Percentiles rank a stretch among this genome's conserved stretches.
phyloP scores from a whole-genome alignment of 805 yeast genomes.

The Candida chilensis region DNA sequence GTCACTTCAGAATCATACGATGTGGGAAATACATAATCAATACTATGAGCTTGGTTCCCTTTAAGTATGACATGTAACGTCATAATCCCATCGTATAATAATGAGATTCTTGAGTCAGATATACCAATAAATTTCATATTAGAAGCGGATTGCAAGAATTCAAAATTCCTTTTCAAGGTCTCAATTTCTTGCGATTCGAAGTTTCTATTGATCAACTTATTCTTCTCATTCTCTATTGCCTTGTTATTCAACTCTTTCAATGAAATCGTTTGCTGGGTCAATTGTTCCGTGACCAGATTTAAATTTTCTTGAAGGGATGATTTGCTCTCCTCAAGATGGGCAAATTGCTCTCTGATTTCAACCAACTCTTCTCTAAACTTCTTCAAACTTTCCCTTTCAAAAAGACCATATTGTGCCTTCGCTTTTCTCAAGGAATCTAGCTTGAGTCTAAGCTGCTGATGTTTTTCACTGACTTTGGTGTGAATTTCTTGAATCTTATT shows the following conservation, averaged over 20 bases:
- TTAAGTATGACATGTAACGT: background rate
- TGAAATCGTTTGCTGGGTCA: constrained; percentile 6
- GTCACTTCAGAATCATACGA: background rate
- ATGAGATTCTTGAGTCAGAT: constrained; percentile 5
- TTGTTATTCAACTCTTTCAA: constrained; percentile 5
- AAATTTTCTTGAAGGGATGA: constrained; percentile 5
- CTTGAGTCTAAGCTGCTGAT: constrained; percentile 7
- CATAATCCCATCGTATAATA: constrained; percentile 6
- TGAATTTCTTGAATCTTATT: constrained; percentile 5
- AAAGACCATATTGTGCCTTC: constrained; percentile 5
- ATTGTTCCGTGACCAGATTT: constrained; percentile 3
- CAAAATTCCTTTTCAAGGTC: constrained; percentile 10
- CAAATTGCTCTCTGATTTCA: constrained; percentile 8
- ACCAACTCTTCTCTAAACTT: constrained; percentile 5
- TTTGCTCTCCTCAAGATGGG: constrained; percentile 5
- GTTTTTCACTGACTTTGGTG: constrained; percentile 4
- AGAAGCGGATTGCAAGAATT: constrained; percentile 15
- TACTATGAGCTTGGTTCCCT: background rate
- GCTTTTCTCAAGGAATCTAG: constrained; percentile 9
- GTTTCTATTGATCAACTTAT: constrained; percentile 6
- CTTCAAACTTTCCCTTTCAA: constrained; percentile 5
- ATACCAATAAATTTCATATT: constrained; percentile 10
- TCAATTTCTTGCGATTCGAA: constrained; percentile 12
- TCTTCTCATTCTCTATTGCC: constrained; percentile 5
- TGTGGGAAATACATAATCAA: background rate